A percentile compares a stretch with the other conserved stretches of the same genome.
These are phyloP conservation scores for Dalbergia cultrata DNA, from an alignment of 306 rosid species.

Conservation along the genomic window DNA sequence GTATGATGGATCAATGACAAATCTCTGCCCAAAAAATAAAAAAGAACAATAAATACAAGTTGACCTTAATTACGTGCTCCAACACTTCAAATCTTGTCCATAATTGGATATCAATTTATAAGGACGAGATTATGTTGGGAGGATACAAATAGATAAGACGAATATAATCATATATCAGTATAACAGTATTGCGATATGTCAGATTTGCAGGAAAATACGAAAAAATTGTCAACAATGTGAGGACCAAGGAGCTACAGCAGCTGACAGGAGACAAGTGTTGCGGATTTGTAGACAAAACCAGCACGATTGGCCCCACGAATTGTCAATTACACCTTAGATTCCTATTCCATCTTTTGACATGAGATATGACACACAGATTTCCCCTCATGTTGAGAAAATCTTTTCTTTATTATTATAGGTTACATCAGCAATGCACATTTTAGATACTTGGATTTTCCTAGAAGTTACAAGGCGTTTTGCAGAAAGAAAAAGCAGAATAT, in stretches of 20 bases:
- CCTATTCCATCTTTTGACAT: slow-evolving; percentile 54
- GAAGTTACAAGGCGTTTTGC: slow-evolving; percentile 59
- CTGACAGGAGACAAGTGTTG: slow-evolving; percentile 62
- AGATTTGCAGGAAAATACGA: slow-evolving; percentile 54
- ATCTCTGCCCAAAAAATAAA: slow-evolving; percentile 30
- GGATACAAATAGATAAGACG: slow-evolving; percentile 50
- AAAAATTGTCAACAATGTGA: slow-evolving; percentile 42
- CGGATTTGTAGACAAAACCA: slow-evolving; percentile 69
- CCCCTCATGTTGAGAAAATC: slow-evolving; percentile 57
- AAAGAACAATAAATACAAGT: slow-evolving; percentile 42
- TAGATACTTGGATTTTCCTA: slow-evolving; percentile 72
- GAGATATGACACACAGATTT: slow-evolving; percentile 59
- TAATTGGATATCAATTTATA: slow-evolving; percentile 41
- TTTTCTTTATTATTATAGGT: slow-evolving; percentile 69
- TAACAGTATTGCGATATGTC: slow-evolving; percentile 46
- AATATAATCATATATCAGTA: slow-evolving; percentile 47
- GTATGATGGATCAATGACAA: slow-evolving; percentile 36
- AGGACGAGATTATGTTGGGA: slow-evolving; percentile 33
- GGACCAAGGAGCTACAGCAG: slow-evolving; percentile 57
- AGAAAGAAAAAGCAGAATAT: slow-evolving; percentile 53
- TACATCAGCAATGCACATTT: slow-evolving; percentile 80
- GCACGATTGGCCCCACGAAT: slow-evolving; percentile 66
- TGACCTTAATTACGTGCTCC: slow-evolving; percentile 28
- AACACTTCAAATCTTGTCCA: slow-evolving; percentile 50
- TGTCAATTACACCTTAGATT: slow-evolving; percentile 71